phyloP scores from a whole-genome alignment of 2,329 filamentous ascomycete genomes.

The Beauveria sp. region DNA sequence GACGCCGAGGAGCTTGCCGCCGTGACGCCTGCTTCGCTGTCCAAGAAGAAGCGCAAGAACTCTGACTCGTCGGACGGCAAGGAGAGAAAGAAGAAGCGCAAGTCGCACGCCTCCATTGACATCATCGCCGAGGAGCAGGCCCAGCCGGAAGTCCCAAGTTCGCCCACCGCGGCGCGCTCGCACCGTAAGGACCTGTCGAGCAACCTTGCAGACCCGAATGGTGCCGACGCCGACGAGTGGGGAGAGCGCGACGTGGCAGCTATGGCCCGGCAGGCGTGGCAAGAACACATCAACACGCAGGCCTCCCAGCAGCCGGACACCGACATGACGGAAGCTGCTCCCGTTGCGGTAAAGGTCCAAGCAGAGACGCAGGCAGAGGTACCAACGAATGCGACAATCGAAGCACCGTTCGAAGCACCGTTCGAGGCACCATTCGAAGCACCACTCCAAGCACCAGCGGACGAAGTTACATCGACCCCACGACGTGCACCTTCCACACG shows the following conservation, averaged over 20 bases:
- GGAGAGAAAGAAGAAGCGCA: constrained; percentile 28
- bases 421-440: not conserved
- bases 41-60: constrained; percentile 27
- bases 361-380: constrained; percentile 9
- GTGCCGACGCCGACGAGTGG: constrained; percentile 3
- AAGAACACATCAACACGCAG: constrained; percentile 25
- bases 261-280: constrained; percentile 28
- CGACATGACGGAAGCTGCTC: constrained; percentile 13
- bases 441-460: not conserved
- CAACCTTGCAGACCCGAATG: constrained; percentile 11
- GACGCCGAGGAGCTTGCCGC: not conserved
- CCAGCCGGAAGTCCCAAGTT: constrained; percentile 18
- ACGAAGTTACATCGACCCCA: constrained; percentile 13
- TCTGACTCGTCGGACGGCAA: constrained; percentile 24
- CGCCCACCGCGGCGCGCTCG: constrained; percentile 21
- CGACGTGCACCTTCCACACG: constrained; percentile 27
- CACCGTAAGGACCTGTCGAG: constrained; percentile 20
- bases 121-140: constrained; percentile 15
- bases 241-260: constrained; percentile 20
- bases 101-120: constrained; percentile 16
- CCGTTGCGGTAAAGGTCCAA: constrained; percentile 11
- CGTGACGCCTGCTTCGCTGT: not conserved
- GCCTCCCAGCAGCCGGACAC: constrained; percentile 10
- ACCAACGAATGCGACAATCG: not conserved
- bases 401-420: not conserved